phyloP scores from a whole-genome alignment of 2,329 filamentous ascomycete species.

The Aspergillus udagawae region DNA sequence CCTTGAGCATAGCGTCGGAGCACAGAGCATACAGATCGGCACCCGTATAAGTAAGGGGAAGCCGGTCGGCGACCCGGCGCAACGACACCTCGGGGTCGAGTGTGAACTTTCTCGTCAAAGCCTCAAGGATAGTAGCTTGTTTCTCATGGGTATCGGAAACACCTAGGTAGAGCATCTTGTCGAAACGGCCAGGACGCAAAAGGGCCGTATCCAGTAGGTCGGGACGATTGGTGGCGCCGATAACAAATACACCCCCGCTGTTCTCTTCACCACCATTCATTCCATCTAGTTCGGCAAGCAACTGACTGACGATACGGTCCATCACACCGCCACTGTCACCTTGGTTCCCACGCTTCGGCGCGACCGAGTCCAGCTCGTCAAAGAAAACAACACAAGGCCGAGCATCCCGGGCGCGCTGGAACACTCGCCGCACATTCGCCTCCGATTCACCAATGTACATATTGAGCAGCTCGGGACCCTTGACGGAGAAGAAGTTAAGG shows the following conservation, averaged over 20 bases:
- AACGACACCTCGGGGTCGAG: constrained; percentile 77
- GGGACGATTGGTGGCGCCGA: constrained; percentile 91
- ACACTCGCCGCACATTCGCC: constrained; percentile 98
- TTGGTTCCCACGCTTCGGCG: constrained; percentile 94
- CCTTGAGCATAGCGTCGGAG: constrained; percentile 98
- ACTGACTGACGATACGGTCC: constrained; percentile 93
- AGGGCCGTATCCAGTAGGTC: constrained; percentile 89
- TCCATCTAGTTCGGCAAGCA: constrained; percentile 91
- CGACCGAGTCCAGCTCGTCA: constrained; percentile 94
- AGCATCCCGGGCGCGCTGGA: constrained; percentile 96
- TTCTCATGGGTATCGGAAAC: constrained; percentile 97
- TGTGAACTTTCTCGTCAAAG: constrained; percentile 89
- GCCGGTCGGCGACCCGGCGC: constrained; percentile 63
- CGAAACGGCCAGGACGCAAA: constrained; percentile 84
- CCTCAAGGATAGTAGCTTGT: constrained; percentile 89
- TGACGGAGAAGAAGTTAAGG: constrained; percentile 99
- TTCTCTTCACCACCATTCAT: constrained; percentile 91
- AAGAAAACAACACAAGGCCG: constrained; percentile 98
- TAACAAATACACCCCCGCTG: constrained; percentile 83
- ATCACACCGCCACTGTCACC: constrained; percentile 96
- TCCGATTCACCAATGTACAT: constrained; percentile 99
- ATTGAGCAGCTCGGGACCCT: constrained; percentile 94
- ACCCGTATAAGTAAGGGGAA: constrained; percentile 95
- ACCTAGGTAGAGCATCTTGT: constrained; percentile 97
- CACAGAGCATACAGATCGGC: constrained; percentile 96